These are phyloP conservation scores for Annona cherimola DNA, from an alignment of 164 flowering plant species.

Conservation along the genomic window DNA sequence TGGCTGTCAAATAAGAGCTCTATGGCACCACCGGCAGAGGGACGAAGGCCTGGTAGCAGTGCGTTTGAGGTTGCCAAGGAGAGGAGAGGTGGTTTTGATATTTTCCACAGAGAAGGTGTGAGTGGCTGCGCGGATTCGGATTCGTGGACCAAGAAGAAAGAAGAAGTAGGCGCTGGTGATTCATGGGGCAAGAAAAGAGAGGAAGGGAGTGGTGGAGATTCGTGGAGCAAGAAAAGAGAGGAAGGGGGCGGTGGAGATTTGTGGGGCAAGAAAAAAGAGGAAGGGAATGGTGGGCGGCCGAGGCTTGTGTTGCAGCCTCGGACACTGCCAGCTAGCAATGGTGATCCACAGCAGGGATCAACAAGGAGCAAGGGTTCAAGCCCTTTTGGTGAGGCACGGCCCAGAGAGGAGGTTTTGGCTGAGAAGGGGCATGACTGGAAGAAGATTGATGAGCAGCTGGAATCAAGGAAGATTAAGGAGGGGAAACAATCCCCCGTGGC, in stretches of 20 bases:
- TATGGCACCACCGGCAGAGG: not conserved
- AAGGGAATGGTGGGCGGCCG: constrained; percentile 40
- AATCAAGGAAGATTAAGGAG: constrained; percentile 60
- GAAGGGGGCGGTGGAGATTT: constrained; percentile 9
- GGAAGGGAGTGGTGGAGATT: constrained; percentile 9
- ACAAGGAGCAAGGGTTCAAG: constrained; percentile 50
- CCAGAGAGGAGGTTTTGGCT: constrained; percentile 91
- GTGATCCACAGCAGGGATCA: constrained; percentile 22
- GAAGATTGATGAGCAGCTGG: constrained; percentile 86
- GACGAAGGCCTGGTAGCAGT: constrained; percentile 7
- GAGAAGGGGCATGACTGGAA: constrained; percentile 93
- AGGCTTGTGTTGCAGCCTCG: constrained; percentile 76
- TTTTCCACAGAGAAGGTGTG: constrained; percentile 18
- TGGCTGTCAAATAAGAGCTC: constrained; percentile 33
- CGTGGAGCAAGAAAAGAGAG: constrained; percentile 4
- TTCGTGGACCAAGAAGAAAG: constrained; percentile 3
- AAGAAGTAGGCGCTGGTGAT: constrained; percentile 9
- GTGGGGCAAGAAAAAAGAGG: constrained; percentile 16
- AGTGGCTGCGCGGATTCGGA: constrained; percentile 30
- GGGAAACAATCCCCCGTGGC: constrained; percentile 12
- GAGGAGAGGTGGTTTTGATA: constrained; percentile 31
- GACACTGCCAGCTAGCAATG: constrained; percentile 42
- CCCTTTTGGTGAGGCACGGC: constrained; percentile 96
- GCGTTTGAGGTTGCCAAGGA: constrained; percentile 20
- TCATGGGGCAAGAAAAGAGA: constrained; percentile 14